A percentile compares a stretch with the other conserved stretches of the same genome.
phyloP scores from a whole-genome alignment of 164 flowering plant species.

The Aristolochia fimbriata region DNA sequence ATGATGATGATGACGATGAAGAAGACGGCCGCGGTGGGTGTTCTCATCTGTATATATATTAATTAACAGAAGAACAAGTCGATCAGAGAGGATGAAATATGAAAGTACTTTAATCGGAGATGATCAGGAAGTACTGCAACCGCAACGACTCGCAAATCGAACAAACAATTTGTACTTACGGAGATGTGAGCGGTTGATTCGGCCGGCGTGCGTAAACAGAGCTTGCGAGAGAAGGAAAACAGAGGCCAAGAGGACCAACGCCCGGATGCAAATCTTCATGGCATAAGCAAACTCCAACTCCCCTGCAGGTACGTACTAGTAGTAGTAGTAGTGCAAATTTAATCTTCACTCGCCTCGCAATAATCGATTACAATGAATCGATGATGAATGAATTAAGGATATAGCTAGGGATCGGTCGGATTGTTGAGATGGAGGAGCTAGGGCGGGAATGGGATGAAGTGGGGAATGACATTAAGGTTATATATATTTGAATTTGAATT shows the following conservation, averaged over 20 bases:
- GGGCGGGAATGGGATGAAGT: too few species aligned
- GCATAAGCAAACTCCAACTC: not conserved
- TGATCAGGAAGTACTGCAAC: not conserved
- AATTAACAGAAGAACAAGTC: not conserved
- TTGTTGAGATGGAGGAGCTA: too few species aligned
- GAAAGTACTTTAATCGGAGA: not conserved
- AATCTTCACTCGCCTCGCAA: too few species aligned
- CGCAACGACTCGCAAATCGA: not conserved
- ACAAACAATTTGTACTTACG: constrained; percentile 10
- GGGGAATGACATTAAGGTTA: too few species aligned
- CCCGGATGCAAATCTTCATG: constrained; percentile 16
- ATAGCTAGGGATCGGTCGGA: too few species aligned
- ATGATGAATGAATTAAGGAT: not conserved
- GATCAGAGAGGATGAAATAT: not conserved
- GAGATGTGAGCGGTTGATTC: constrained; percentile 12
- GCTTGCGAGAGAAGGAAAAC: constrained; percentile 18
- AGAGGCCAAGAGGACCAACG: constrained; percentile 10
- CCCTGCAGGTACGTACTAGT: not conserved
- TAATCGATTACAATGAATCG: too few species aligned
- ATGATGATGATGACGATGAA: constrained; percentile 15
- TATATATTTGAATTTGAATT: not conserved
- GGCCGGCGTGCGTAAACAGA: constrained; percentile 18
- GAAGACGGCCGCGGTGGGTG: not conserved
- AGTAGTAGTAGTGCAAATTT: too few species aligned
- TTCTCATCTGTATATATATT: not conserved